Conservation (phyloP, 148 eudicot genomes). For the Heliamphora exappendiculata region DNA sequence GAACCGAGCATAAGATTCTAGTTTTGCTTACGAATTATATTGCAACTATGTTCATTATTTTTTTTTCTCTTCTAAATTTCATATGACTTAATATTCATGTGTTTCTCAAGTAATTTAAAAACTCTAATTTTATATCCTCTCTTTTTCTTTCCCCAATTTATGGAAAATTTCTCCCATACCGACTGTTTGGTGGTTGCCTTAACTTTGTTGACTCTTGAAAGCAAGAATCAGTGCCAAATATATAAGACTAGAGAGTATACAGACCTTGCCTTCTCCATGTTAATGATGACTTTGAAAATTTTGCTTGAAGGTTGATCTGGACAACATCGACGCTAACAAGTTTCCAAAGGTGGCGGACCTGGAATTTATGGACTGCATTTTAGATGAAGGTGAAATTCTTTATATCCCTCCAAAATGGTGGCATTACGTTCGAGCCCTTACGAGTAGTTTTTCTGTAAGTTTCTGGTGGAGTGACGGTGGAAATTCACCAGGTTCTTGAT, state of each 20-base stretch:
- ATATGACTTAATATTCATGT: not conserved
- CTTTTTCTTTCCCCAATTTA: not conserved
- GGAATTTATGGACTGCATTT: constrained; percentile 86
- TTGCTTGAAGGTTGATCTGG: constrained; percentile 73
- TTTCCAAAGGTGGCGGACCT: constrained; percentile 62
- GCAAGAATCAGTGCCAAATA: not conserved
- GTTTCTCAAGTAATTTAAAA: not conserved
- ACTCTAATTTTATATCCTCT: not conserved
- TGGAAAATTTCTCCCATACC: not conserved
- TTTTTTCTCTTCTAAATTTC: no score
- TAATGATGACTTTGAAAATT: not conserved
- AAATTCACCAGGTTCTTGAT: constrained; percentile 31
- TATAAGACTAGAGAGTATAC: not conserved
- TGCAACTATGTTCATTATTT: no score
- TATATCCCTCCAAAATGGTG: constrained; percentile 99
- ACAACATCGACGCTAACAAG: constrained; percentile 55
- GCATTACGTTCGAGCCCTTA: constrained; percentile 91
- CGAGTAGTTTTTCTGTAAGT: constrained; percentile 86
- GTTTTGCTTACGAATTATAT: no score
- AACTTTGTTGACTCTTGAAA: not conserved
- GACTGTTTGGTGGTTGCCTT: not conserved
- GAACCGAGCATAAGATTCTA: no score
- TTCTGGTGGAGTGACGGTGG: constrained; percentile 80
- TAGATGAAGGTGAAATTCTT: constrained; percentile 97
- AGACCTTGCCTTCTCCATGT: not conserved